Conservation (phyloP, 2,329 filamentous ascomycete genomes). For the Nemania sp. region DNA sequence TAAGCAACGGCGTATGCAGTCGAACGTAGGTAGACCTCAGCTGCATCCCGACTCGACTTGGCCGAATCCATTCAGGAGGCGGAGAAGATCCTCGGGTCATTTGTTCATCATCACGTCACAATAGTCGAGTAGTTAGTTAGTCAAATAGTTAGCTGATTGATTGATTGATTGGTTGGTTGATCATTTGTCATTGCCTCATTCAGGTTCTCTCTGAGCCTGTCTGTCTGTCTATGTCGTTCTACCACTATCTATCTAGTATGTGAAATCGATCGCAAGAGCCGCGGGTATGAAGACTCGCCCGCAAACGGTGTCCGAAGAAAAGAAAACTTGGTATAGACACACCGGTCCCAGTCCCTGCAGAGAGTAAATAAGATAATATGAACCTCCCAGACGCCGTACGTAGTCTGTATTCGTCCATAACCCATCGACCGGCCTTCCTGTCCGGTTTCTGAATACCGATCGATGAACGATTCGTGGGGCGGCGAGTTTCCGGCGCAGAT, state of each 20-base stretch:
- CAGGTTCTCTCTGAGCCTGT: too few species aligned
- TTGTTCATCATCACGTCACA: too few species aligned
- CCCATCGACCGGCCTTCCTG: background rate
- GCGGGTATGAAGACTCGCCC: background rate
- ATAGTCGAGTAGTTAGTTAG: too few species aligned
- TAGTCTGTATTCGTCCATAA: background rate
- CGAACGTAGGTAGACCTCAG: too few species aligned
- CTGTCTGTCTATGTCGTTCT: too few species aligned
- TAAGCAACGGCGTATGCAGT: too few species aligned
- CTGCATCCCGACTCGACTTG: too few species aligned
- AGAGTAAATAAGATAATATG: background rate
- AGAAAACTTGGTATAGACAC: background rate
- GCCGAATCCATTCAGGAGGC: too few species aligned
- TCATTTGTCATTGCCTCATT: too few species aligned
- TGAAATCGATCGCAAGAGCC: background rate
- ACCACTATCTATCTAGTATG: constrained; percentile 17
- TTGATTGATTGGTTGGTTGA: too few species aligned
- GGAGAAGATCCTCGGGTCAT: too few species aligned
- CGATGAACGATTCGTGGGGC: background rate
- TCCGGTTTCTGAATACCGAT: background rate
- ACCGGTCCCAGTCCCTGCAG: background rate
- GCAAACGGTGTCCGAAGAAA: background rate
- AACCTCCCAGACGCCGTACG: background rate
- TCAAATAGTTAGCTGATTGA: too few species aligned
- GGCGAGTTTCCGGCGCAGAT: background rate